phyloP scores from a whole-genome alignment of 805 yeast species.

The Blastobotrys peoriensis region DNA sequence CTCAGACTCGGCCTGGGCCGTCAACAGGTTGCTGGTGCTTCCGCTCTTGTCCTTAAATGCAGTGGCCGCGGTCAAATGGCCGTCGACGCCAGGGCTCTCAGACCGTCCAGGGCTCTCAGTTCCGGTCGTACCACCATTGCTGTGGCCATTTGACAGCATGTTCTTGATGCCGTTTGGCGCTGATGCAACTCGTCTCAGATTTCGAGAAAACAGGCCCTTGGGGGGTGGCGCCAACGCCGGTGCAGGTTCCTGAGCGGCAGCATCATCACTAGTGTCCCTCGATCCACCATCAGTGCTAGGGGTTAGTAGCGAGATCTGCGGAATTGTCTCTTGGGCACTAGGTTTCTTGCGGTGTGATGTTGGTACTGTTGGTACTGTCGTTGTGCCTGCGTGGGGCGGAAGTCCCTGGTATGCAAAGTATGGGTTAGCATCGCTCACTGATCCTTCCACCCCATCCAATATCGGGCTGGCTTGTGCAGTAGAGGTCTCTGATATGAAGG shows the following conservation, averaged over 20 bases:
- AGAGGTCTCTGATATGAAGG: constrained; percentile 17
- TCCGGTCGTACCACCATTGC: constrained; percentile 2
- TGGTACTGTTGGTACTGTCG: neutral
- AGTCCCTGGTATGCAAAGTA: constrained; percentile 55
- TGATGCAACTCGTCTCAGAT: constrained; percentile 70
- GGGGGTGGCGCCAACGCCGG: constrained; percentile 22
- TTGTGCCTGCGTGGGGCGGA: constrained; percentile 43
- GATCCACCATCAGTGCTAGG: neutral
- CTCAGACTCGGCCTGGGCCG: constrained; percentile 1
- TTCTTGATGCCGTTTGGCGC: constrained; percentile 62
- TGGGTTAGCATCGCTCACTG: constrained; percentile 34
- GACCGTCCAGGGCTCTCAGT: neutral
- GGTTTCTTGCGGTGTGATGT: neutral
- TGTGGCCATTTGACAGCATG: constrained; percentile 11
- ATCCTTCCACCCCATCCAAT: constrained; percentile 2
- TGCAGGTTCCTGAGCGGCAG: neutral
- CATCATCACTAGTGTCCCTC: neutral
- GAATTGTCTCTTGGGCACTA: neutral
- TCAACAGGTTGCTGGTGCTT: constrained; percentile 1
- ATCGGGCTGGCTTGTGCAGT: constrained; percentile 26
- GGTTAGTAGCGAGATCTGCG: neutral
- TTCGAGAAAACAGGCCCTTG: constrained; percentile 21
- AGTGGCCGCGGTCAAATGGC: constrained; percentile 19
- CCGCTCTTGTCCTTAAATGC: constrained; percentile 10
- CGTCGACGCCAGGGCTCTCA: constrained; percentile 7